These are phyloP conservation scores for Ophiorrhiza pumila DNA, from an alignment of 257 asterid species.

Conservation along the genomic window DNA sequence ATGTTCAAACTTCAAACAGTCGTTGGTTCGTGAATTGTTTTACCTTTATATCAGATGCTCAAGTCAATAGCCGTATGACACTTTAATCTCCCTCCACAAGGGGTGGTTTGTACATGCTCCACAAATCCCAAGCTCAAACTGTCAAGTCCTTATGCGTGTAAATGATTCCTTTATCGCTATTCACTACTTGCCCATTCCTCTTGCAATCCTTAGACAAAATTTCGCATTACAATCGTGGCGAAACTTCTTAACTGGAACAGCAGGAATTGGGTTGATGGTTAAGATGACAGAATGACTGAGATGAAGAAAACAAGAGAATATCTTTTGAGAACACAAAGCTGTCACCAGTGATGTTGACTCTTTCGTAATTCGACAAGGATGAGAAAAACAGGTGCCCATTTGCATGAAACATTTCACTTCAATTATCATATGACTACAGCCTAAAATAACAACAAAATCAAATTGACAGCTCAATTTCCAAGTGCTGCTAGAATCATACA, in stretches of 20 bases:
- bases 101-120: neutral
- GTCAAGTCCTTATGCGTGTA: conserved; percentile 51
- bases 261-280: neutral
- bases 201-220: conserved; percentile 37
- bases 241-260: neutral
- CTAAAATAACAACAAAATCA: too few species aligned
- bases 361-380: too few species aligned
- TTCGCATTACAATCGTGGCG: neutral
- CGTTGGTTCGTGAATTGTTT: neutral
- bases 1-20: neutral
- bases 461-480: too few species aligned
- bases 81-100: neutral
- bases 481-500: too few species aligned
- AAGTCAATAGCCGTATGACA: conserved; percentile 11
- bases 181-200: conserved; percentile 53
- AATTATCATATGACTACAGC: too few species aligned
- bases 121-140: conserved; percentile 12
- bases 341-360: too few species aligned
- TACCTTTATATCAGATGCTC: neutral
- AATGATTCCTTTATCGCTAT: conserved; percentile 39
- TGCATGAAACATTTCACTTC: too few species aligned
- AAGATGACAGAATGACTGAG: neutral
- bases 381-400: too few species aligned
- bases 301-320: too few species aligned
- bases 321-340: too few species aligned